Evolutionary conservation across 2,329 filamentous ascomycete species (phyloP), one percentile per base, ranked within the genome.

Genomic region (Nectriaceae sp.): DNA sequence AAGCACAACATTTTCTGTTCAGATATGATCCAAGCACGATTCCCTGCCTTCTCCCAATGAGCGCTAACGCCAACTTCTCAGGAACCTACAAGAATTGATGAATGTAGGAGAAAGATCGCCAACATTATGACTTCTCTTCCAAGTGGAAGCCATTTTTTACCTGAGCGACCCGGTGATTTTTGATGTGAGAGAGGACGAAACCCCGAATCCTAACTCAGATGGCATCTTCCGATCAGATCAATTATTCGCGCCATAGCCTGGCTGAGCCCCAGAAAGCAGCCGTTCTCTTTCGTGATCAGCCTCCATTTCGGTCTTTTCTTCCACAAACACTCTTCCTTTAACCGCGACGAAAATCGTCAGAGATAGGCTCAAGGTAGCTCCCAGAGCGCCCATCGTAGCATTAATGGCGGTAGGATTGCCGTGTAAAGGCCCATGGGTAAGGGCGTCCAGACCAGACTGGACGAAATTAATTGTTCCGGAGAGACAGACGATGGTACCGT

Each of bases 401-500:
- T 90, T 89, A 20, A 89, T 77, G 0, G 84, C 83, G 0, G 84
- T 72, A 0, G 87, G 86, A 60, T 89, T 72, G 20, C 80, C 77
- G 8, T 74, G 56, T 52, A 89, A 87, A 1, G 72, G 70, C 4
- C 77, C 76, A 57, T 89, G 84, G 0, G 85, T 88, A 18, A 88
- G 68, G 0, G 83, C 78, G 60, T 91, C 88, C 35, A 92, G 73
- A 0, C 79, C 87, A 0, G 83, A 82, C 66, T 91, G 88, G 0
- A 78, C 73, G 63, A 91, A 86, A 64, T 89, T 90, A 52, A 87
- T 77, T 0, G 90, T 58, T 3, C 88, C 88, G 0, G 88, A 87
- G 4, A 88, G 66, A 62, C 86, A 90, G 44, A 89, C 89, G 47
- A 91, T 81, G 4, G 88, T 77, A 13, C 88, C 88, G 64, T 91